Evolutionary conservation across 1,284 basidiomycete species (phyloP).

Genomic region (Ustilago trichophora): DNA sequence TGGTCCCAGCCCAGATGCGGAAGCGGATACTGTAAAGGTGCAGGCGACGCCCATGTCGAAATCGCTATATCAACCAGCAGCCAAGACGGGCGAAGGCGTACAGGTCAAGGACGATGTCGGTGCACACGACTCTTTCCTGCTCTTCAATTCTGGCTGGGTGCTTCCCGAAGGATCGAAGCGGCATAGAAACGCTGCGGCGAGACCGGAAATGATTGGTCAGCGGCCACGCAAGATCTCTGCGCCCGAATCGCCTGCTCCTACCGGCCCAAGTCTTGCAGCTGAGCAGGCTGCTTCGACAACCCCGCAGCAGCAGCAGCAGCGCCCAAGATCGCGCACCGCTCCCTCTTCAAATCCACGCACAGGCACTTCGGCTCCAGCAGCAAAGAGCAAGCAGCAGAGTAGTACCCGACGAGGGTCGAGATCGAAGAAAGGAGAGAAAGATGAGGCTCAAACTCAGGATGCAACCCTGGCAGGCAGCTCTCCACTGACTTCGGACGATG

Average conservation of each 20-base stretch:
- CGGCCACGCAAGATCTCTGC: slow-evolving; percentile 43
- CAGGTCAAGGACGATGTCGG: slow-evolving; percentile 71
- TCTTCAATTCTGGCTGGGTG: slow-evolving; percentile 90
- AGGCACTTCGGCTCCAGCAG: background rate
- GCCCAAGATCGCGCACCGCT: slow-evolving; percentile 25
- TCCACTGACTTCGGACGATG: slow-evolving; percentile 38
- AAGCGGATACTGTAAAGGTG: background rate
- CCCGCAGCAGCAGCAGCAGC: slow-evolving; percentile 24
- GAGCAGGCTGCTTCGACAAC: background rate
- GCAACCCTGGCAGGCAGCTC: slow-evolving; percentile 19
- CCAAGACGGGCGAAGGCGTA: slow-evolving; percentile 70
- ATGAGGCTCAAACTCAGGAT: slow-evolving; percentile 1
- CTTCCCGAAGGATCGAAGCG: slow-evolving; percentile 73
- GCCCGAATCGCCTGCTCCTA: slow-evolving; percentile 36
- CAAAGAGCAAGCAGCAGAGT: slow-evolving; percentile 1
- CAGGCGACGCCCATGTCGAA: slow-evolving; percentile 14
- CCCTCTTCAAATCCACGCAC: slow-evolving; percentile 9
- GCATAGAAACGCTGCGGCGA: slow-evolving; percentile 17
- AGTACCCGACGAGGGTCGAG: slow-evolving; percentile 3
- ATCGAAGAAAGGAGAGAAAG: slow-evolving; percentile 4
- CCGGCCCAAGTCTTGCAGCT: background rate
- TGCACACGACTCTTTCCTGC: slow-evolving; percentile 77
- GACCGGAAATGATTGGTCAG: slow-evolving; percentile 35
- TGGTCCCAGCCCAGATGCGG: background rate
- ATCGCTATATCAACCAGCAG: slow-evolving; percentile 13